These are phyloP conservation scores for Penicillium sp. DNA, from an alignment of 2,329 filamentous ascomycete species.

Conservation along the genomic window DNA sequence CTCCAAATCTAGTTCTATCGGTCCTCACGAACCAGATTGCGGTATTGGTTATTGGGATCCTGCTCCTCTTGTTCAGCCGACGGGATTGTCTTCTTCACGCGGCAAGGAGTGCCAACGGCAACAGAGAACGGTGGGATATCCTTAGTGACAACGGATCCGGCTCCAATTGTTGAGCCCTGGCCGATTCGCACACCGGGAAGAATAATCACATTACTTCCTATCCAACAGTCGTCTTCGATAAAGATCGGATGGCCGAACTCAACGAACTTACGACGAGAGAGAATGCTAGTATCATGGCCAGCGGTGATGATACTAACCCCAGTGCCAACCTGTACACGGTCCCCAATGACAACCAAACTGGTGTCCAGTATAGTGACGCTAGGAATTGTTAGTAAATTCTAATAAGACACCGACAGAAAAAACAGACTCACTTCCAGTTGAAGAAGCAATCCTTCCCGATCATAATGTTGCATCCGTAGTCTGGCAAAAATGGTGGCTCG, in stretches of 20 bases:
- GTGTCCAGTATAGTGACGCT: conserved; percentile 58
- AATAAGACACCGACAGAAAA: neutral
- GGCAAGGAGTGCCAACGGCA: conserved; percentile 25
- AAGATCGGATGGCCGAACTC: conserved; percentile 50
- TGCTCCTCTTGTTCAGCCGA: conserved; percentile 22
- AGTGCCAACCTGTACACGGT: conserved; percentile 53
- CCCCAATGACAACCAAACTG: conserved; percentile 52
- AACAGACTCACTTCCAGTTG: conserved; percentile 30
- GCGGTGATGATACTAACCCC: conserved; percentile 54
- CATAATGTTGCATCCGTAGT: conserved; percentile 34
- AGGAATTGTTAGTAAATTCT: neutral
- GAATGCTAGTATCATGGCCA: conserved; percentile 52
- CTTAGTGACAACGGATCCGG: conserved; percentile 42
- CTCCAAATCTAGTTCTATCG: neutral
- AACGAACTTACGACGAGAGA: conserved; percentile 47
- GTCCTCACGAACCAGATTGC: conserved; percentile 1
- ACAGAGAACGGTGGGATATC: conserved; percentile 33
- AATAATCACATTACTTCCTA: conserved; percentile 48
- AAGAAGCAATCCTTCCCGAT: conserved; percentile 33
- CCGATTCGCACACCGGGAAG: conserved; percentile 46
- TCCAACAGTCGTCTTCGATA: conserved; percentile 51
- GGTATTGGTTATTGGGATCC: conserved; percentile 25
- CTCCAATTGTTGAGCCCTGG: conserved; percentile 41
- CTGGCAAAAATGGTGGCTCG: conserved; percentile 32
- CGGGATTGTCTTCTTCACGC: conserved; percentile 18